Conservation (phyloP, 108 stramenopile species). For the Skeletonema costatum region DNA sequence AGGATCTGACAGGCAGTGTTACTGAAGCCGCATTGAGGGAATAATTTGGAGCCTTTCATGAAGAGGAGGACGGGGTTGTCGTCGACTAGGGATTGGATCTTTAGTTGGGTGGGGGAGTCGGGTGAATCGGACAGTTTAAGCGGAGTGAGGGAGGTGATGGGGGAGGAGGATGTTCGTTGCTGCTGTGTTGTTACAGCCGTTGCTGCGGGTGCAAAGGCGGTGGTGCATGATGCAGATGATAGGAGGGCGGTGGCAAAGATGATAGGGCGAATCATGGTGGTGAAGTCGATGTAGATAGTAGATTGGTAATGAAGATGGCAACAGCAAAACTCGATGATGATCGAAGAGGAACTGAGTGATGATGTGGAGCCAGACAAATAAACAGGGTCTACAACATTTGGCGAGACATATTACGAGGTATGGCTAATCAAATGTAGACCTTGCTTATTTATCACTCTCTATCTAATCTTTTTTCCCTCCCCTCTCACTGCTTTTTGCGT, state of each 20-base stretch:
- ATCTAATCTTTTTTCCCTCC: neutral
- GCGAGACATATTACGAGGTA: too few relatives aligned
- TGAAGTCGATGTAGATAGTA: neutral
- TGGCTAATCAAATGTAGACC: too few relatives aligned
- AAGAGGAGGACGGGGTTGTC: slow-evolving; percentile 88
- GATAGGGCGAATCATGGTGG: neutral
- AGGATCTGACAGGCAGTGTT: slow-evolving; percentile 95
- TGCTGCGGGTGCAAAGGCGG: neutral
- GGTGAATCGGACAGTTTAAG: slow-evolving; percentile 18
- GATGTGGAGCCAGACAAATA: too few relatives aligned
- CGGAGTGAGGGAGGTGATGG: neutral
- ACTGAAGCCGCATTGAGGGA: slow-evolving; percentile 96
- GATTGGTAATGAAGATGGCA: neutral
- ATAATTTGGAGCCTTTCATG: slow-evolving; percentile 96
- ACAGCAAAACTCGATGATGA: too few relatives aligned
- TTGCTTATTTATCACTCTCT: too few relatives aligned
- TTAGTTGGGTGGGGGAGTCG: slow-evolving; percentile 47
- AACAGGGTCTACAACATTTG: too few relatives aligned
- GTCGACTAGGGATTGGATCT: slow-evolving; percentile 80
- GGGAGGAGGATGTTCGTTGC: neutral
- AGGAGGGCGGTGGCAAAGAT: neutral
- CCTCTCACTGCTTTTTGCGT: too few relatives aligned
- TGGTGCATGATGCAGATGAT: neutral
- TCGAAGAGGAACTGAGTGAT: too few relatives aligned
- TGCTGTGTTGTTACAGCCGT: neutral